Conservation (phyloP, 2,329 filamentous ascomycete genomes). For the Claviceps spartinae region DNA sequence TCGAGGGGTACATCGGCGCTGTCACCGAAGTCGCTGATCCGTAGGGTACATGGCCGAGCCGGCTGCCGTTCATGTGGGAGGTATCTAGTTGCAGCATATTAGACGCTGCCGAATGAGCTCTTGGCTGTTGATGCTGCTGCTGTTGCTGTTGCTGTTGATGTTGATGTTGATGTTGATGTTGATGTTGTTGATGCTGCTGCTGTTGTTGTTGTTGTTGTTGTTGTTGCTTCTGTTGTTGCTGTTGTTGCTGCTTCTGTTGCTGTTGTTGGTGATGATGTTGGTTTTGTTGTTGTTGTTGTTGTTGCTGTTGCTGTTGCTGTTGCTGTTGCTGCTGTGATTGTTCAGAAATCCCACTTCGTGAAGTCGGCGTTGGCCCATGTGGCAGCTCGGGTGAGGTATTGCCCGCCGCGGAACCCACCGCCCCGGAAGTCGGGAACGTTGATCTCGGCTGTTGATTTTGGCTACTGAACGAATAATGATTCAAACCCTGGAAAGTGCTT, state of each 20-base stretch:
- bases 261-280: background rate
- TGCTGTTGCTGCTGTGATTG: slow-evolving; percentile 30
- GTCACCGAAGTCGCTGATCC: slow-evolving; percentile 34
- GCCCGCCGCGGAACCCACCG: slow-evolving; percentile 23
- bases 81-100: slow-evolving; percentile 39
- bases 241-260: too few species aligned
- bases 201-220: slow-evolving; percentile 22
- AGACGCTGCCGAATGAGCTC: slow-evolving; percentile 28
- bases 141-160: background rate
- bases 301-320: slow-evolving; percentile 22
- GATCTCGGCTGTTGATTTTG: slow-evolving; percentile 21
- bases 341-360: slow-evolving; percentile 21
- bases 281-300: background rate
- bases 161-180: slow-evolving; percentile 21
- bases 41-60: slow-evolving; percentile 41
- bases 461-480: slow-evolving; percentile 7
- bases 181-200: background rate
- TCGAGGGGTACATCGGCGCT: slow-evolving; percentile 37
- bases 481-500: slow-evolving; percentile 8
- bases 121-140: background rate
- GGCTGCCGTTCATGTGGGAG: slow-evolving; percentile 36
- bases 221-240: slow-evolving; percentile 30
- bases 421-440: slow-evolving; percentile 34
- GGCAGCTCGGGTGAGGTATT: slow-evolving; percentile 30
- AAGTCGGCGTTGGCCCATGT: slow-evolving; percentile 18